Evolutionary conservation across 1,284 basidiomycete genomes (phyloP).

Genomic region (Ustilago esculenta): DNA sequence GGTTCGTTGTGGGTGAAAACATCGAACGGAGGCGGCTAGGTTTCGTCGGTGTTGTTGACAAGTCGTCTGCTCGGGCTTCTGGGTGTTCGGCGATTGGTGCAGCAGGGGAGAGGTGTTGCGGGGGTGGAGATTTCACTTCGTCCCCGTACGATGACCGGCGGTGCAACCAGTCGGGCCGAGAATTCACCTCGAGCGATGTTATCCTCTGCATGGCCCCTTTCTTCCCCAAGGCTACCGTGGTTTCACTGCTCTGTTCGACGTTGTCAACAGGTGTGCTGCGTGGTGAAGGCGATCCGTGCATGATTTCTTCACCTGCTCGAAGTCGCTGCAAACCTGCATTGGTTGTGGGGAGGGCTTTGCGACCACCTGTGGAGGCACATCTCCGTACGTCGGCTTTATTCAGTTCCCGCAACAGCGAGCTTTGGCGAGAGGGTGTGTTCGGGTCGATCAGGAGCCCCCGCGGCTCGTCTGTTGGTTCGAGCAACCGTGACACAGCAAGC

Average conservation of each 20-base stretch:
- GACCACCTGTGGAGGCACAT: constrained; percentile 23
- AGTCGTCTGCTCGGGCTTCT: no score
- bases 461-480: constrained; percentile 43
- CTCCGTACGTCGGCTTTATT: constrained; percentile 18
- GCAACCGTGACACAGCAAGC: constrained; percentile 33
- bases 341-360: constrained; percentile 10
- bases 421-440: constrained; percentile 1
- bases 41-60: constrained; percentile 11
- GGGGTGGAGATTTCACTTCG: constrained; percentile 10
- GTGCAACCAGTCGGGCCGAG: constrained; percentile 35
- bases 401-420: constrained; percentile 11
- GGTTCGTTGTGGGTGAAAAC: constrained; percentile 9
- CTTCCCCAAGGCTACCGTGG: no score
- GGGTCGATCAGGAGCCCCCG: constrained; percentile 31
- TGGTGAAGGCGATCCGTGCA: not conserved
- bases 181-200: constrained; percentile 2
- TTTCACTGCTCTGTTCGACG: no score
- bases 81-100: constrained; percentile 1
- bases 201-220: not conserved
- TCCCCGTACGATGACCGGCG: constrained; percentile 41
- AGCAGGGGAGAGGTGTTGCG: constrained; percentile 1
- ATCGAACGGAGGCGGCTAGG: constrained; percentile 17
- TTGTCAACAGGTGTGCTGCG: not conserved
- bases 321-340: constrained; percentile 4
- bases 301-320: not conserved